Evolutionary conservation across 306 rosid genomes (phyloP), one percentile per base, ranked within the genome.

Genomic region (Vicia sativa): DNA sequence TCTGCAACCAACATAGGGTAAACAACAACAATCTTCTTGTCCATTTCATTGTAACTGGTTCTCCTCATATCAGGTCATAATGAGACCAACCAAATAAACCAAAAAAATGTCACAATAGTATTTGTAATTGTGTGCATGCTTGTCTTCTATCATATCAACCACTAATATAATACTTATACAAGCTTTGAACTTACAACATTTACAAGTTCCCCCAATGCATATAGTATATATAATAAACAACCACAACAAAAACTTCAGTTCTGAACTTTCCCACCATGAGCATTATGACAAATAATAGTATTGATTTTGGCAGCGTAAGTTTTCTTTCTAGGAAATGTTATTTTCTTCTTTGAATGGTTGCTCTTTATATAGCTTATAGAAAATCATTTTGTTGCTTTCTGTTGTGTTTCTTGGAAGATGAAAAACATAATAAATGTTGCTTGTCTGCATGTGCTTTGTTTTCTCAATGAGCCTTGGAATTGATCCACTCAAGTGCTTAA

Each of bases 151-250:
- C 31, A 25, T 29, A 9, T 55, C 46, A 41, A 11, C 29, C 23
- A 21, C 28, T 31, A 48, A 9, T 41, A 55, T 48, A 39, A 54
- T 38, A 25, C 52, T 60, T 77, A 37, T 64, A 77, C 77, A 73
- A 43, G 77, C 28, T 59, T 70, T 69, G 62, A 65, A 54, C 73
- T 70, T 75, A 34, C 75, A 68, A 26, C 52, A 64, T 69, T 31
- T 77, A 76, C 82, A 70, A 64, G 62, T 48, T 16, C n/a, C 44
- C 67, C 45, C 72, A 19, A 28, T 42, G 43, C n/a, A 56, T 21
- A 16, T 11, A 63, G 71, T 35, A 28, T 15, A 16, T n/a, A n/a
- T n/a, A 56, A 15, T 7, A 37, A 59, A 52, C 12, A 65, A 77
- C 15, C 34, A 73, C 53, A 59, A n/a, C n/a, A 48, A 48, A 13